phyloP scores from a whole-genome alignment of 1,284 basidiomycete species.

The Stereum hirsutum region DNA sequence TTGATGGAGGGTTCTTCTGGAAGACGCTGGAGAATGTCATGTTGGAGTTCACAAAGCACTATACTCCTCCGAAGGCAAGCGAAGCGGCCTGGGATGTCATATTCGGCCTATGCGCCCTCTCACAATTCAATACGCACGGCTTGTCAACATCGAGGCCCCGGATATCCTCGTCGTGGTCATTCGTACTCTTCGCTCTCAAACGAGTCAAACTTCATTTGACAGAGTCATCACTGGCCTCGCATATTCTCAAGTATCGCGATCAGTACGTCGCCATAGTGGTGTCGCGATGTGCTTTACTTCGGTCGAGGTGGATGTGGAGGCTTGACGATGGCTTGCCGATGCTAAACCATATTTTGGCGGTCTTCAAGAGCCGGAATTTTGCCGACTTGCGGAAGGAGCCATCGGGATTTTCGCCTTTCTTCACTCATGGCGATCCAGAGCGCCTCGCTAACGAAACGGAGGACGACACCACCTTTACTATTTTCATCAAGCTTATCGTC shows the following conservation, averaged over 20 bases:
- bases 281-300: slow-evolving; percentile 66
- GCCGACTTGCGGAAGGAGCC: slow-evolving; percentile 70
- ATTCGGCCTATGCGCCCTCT: slow-evolving; percentile 65
- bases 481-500: slow-evolving; percentile 75
- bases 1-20: slow-evolving; percentile 10
- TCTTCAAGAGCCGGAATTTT: slow-evolving; percentile 79
- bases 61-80: slow-evolving; percentile 33
- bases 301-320: slow-evolving; percentile 68
- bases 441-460: slow-evolving; percentile 43
- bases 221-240: slow-evolving; percentile 27
- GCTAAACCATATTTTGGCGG: slow-evolving; percentile 60
- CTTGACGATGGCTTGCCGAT: slow-evolving; percentile 50
- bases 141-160: slow-evolving; percentile 35
- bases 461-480: slow-evolving; percentile 67
- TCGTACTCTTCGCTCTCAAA: slow-evolving; percentile 50
- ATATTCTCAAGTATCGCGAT: slow-evolving; percentile 56
- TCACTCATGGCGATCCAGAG: slow-evolving; percentile 51
- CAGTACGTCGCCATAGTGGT: slow-evolving; percentile 70
- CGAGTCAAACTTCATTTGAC: slow-evolving; percentile 52
- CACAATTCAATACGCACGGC: slow-evolving; percentile 73
- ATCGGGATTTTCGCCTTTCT: slow-evolving; percentile 73
- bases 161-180: slow-evolving; percentile 60
- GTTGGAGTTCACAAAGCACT: background rate
- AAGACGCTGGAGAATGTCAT: slow-evolving; percentile 5
- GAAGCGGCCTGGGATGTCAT: slow-evolving; percentile 70